Percentiles rank a stretch among this genome's conserved stretches.
Conservation (phyloP, 2,329 filamentous ascomycete genomes). For the Colletotrichum sp. region DNA sequence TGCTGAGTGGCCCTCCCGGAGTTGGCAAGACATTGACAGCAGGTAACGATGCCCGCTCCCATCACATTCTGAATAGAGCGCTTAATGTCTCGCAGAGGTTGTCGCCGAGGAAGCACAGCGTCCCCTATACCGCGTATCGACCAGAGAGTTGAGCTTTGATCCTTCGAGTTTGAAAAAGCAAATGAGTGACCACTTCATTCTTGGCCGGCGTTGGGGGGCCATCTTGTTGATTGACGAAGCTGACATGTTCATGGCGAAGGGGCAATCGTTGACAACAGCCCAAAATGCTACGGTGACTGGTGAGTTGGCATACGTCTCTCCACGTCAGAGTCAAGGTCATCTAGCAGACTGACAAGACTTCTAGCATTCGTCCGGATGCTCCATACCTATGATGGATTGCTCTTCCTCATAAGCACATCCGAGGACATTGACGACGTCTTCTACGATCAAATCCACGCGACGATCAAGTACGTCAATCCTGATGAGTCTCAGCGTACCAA, state of each 20-base stretch:
- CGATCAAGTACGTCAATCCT: background rate
- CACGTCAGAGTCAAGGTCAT: accelerated
- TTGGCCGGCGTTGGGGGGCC: background rate
- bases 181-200: accelerated
- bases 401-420: background rate
- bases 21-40: background rate
- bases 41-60: background rate
- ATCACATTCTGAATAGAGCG: background rate
- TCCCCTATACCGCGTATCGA: background rate
- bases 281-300: accelerated
- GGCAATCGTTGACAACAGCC: accelerated
- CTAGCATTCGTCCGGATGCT: accelerated
- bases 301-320: accelerated
- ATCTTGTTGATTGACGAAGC: background rate
- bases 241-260: background rate
- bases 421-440: background rate
- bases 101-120: background rate
- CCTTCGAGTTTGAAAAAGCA: accelerated
- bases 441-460: background rate
- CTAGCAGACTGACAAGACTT: accelerated
- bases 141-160: background rate
- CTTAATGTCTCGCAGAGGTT: accelerated
- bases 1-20: background rate
- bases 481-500: background rate
- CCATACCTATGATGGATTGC: background rate